Conservation (phyloP, 2,329 filamentous ascomycete genomes). For the Alternaria novae-zelandiae region DNA sequence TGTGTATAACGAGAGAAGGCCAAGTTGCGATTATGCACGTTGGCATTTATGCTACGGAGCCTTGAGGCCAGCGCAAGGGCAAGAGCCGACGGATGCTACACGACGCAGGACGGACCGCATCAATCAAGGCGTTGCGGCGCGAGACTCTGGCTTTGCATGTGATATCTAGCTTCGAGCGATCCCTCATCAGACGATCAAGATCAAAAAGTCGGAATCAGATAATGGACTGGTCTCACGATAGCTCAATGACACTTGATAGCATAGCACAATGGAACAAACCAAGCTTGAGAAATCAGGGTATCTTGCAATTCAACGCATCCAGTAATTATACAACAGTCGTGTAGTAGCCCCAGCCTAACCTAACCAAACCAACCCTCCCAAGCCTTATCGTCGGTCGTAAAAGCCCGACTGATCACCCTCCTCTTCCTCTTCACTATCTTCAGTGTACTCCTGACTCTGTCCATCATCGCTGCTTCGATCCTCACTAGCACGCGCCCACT, state of each 20-base stretch:
- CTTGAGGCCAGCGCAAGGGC: neutral
- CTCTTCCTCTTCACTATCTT: neutral
- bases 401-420: conserved; percentile 41
- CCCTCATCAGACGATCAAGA: neutral
- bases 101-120: neutral
- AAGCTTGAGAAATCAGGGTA: conserved; percentile 7
- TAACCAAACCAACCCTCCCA: neutral
- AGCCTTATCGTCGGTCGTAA: conserved; percentile 20
- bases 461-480: conserved; percentile 31
- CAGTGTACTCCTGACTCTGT: conserved; percentile 43
- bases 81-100: neutral
- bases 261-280: neutral
- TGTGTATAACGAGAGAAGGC: neutral
- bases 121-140: neutral
- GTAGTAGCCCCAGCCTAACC: neutral
- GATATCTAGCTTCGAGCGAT: neutral
- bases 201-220: neutral
- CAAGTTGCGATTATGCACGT: neutral
- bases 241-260: neutral
- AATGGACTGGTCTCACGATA: neutral
- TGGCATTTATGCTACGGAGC: neutral
- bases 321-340: neutral
- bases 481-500: conserved; percentile 46
- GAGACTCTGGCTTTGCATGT: neutral
- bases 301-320: conserved; percentile 9